Conservation (phyloP, 2,329 filamentous ascomycete genomes). For the Pseudopyrenochaeta lycopersici region DNA sequence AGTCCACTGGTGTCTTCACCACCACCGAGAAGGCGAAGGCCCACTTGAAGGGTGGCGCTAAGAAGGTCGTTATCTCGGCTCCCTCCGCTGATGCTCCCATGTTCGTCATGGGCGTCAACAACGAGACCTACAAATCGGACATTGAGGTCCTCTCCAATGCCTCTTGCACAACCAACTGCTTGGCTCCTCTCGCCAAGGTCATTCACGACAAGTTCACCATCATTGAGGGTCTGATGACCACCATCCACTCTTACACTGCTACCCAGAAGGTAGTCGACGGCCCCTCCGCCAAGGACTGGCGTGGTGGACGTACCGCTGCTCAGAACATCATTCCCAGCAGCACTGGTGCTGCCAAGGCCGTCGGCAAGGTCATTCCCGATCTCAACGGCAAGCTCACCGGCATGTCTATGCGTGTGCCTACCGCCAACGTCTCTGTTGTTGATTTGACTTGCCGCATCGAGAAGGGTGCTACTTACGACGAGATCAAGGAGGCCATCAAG, state of each 20-base stretch:
- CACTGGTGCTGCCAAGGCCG: slow-evolving; percentile 99
- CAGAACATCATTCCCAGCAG: slow-evolving; percentile 99
- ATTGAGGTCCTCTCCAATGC: slow-evolving; percentile 98
- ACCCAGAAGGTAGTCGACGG: slow-evolving; percentile 99
- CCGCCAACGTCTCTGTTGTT: slow-evolving; percentile 98
- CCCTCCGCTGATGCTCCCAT: slow-evolving; percentile 96
- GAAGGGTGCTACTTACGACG: slow-evolving; percentile 86
- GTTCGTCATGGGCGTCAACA: slow-evolving; percentile 99
- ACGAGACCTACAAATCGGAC: slow-evolving; percentile 89
- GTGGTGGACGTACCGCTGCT: slow-evolving; percentile 97
- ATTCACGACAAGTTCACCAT: slow-evolving; percentile 98
- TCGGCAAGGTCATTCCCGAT: slow-evolving; percentile 98
- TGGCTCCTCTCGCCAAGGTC: slow-evolving; percentile 99
- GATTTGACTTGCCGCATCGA: slow-evolving; percentile 94
- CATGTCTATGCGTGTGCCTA: slow-evolving; percentile 99
- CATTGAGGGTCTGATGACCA: slow-evolving; percentile 99
- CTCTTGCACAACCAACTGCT: slow-evolving; percentile 99
- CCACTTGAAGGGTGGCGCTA: slow-evolving; percentile 95
- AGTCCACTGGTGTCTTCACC: slow-evolving; percentile 99
- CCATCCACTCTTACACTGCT: slow-evolving; percentile 99
- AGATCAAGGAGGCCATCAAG: slow-evolving; percentile 93
- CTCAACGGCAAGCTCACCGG: slow-evolving; percentile 99
- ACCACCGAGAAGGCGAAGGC: slow-evolving; percentile 94
- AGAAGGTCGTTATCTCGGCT: slow-evolving; percentile 89
- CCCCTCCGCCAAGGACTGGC: slow-evolving; percentile 98